Base-by-base conservation (phyloP, 2,329 filamentous ascomycete genomes). In the Ilyonectria sp. region DNA sequence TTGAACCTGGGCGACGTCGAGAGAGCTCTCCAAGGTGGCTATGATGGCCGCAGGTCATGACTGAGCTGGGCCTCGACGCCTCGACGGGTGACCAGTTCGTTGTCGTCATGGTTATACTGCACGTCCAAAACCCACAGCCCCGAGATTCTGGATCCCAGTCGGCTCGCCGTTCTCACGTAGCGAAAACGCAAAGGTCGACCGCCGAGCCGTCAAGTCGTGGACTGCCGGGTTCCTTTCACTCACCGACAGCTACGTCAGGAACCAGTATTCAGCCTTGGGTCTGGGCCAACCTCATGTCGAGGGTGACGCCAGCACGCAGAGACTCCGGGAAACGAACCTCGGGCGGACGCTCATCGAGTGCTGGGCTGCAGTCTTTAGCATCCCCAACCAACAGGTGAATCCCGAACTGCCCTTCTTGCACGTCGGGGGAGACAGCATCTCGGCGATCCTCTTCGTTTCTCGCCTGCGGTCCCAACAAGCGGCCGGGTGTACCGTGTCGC, bases 361-460 rank as follows among this genome's bases (percentile, higher is more conserved):
- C 40, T 43, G 40, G 40, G 40, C 7, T 5, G 15, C 40, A 13
- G 7, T 43, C 17, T 43, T 43, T 43, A 13, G 40, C 40, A 13
- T 43, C 40, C 40, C 17, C 7, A n/a, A 56, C 13, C 19, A 56
- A 56, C 6, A 56, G 17, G 54, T 44, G 3, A 44, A 56, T 46
- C 6, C 54, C 35, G 37, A 56, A 26, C 35, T 56, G 35, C 54
- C 54, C 4, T 56, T 56, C 52, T 55, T 55, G 21, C 31, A 40
- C 17, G 52, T 55, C 17, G 31, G 52, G 52, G 33, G 52, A 55
- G 52, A 55, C 52, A 55, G 33, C n/a, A 55, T 55, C 52, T 55
- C 52, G 52, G 52, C 52, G 2, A 55, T 40, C 52, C 52, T 29
- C 10, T 55, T 55, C 26, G 33, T 55, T 17, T 55, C 52, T 55